Percentiles rank a stretch among this genome's conserved stretches.
Conservation (phyloP, 495 filamentous ascomycete species). For the Aspergillus sclerotiicarbonarius region DNA sequence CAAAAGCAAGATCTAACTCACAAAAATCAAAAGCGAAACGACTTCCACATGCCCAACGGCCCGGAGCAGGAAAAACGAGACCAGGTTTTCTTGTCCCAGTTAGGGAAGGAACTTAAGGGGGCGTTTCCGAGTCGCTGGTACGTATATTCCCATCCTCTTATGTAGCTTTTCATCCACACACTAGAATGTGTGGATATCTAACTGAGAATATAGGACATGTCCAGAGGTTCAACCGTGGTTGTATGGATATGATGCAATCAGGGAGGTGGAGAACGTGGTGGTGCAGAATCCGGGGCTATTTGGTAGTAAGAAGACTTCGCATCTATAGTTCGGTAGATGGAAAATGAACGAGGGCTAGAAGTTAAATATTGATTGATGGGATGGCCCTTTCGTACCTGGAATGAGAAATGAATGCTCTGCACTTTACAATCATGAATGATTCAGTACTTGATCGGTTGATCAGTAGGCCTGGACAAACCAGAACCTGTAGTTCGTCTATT, state of each 20-base stretch:
- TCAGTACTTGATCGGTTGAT: too few relatives aligned
- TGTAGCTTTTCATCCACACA: not conserved
- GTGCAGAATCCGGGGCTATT: constrained; percentile 32
- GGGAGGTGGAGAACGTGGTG: constrained; percentile 54
- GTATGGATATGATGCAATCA: constrained; percentile 61
- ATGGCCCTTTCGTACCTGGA: too few relatives aligned
- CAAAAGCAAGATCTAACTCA: not conserved
- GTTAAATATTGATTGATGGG: too few relatives aligned
- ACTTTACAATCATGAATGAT: too few relatives aligned
- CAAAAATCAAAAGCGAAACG: constrained; percentile 40
- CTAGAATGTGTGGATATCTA: not conserved
- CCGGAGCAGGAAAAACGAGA: constrained; percentile 53
- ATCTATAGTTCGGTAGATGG: constrained; percentile 13
- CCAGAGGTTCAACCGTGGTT: constrained; percentile 58
- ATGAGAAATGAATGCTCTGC: too few relatives aligned
- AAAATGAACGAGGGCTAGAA: too few relatives aligned
- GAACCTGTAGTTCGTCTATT: too few relatives aligned
- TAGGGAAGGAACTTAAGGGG: constrained; percentile 39
- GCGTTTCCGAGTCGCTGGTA: constrained; percentile 58
- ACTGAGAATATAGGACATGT: constrained; percentile 45
- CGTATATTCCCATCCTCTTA: constrained; percentile 7
- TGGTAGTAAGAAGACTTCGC: constrained; percentile 3
- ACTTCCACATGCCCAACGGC: constrained; percentile 60
- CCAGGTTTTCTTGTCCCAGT: constrained; percentile 43
- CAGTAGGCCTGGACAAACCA: too few relatives aligned